phyloP scores from a whole-genome alignment of 805 yeast genomes.

The Kazachstania taianensis region DNA sequence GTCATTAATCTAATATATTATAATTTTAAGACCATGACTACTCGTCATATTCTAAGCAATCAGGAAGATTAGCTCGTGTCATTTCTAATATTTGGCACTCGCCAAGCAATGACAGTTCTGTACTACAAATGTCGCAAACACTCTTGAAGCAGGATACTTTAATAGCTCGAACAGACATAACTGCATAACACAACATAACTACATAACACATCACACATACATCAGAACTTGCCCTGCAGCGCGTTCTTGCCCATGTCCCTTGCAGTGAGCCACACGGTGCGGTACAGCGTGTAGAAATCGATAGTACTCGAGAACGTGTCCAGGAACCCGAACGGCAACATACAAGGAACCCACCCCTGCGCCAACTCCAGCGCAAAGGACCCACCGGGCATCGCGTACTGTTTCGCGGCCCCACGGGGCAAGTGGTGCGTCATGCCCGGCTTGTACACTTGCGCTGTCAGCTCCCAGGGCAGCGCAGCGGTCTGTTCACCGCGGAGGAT shows the following conservation, averaged over 20 bases:
- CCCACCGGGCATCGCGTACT: slow-evolving; percentile 75
- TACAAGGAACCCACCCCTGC: slow-evolving; percentile 97
- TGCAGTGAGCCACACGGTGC: slow-evolving; percentile 68
- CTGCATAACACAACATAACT: too few species aligned
- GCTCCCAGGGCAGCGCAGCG: slow-evolving; percentile 60
- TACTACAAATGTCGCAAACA: too few species aligned
- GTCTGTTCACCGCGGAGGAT: slow-evolving; percentile 70
- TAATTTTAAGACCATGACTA: too few species aligned
- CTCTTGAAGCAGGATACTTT: too few species aligned
- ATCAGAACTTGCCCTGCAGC: slow-evolving; percentile 18
- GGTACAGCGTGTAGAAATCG: slow-evolving; percentile 57
- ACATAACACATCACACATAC: too few species aligned
- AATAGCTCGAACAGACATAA: too few species aligned
- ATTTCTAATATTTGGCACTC: too few species aligned
- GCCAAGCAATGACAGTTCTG: too few species aligned
- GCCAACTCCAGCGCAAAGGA: slow-evolving; percentile 90
- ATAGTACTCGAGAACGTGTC: slow-evolving; percentile 73
- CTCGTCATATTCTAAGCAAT: too few species aligned
- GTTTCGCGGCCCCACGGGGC: slow-evolving; percentile 63
- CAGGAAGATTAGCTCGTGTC: too few species aligned
- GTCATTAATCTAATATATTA: too few species aligned
- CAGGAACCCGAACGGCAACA: slow-evolving; percentile 92
- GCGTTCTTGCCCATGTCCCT: slow-evolving; percentile 66
- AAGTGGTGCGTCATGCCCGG: slow-evolving; percentile 88
- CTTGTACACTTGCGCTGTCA: slow-evolving; percentile 55